phyloP scores from a whole-genome alignment of 2,329 filamentous ascomycete species.

The Sarocladium strictum region DNA sequence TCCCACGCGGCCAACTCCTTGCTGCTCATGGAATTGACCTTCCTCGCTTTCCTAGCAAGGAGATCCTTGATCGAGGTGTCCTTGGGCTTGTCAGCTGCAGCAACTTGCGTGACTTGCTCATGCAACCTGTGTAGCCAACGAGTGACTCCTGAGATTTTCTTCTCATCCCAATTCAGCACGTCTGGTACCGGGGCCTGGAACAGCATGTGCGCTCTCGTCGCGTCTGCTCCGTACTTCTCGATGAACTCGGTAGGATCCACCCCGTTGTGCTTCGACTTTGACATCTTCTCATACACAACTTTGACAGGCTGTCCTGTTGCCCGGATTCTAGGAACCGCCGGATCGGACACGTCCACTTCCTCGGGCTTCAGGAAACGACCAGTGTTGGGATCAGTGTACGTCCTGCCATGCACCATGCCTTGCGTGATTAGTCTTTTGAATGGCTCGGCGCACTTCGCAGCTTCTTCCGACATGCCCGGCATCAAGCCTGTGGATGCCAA shows the following conservation, averaged over 20 bases:
- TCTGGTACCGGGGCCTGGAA: slow-evolving; percentile 84
- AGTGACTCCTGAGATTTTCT: slow-evolving; percentile 73
- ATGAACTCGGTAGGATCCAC: slow-evolving; percentile 75
- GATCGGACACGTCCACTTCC: slow-evolving; percentile 61
- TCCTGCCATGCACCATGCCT: slow-evolving; percentile 90
- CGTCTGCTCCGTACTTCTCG: slow-evolving; percentile 71
- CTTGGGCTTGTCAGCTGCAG: not conserved
- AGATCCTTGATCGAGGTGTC: slow-evolving; percentile 23
- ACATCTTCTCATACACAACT: slow-evolving; percentile 84
- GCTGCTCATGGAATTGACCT: slow-evolving; percentile 23
- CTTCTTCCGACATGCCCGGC: slow-evolving; percentile 26
- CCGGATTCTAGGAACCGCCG: slow-evolving; percentile 53
- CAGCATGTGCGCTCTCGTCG: slow-evolving; percentile 78
- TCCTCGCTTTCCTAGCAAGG: slow-evolving; percentile 28
- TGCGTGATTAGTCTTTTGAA: slow-evolving; percentile 81
- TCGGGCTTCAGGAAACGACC: slow-evolving; percentile 72
- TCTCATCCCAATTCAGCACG: slow-evolving; percentile 81
- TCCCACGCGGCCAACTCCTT: slow-evolving; percentile 34
- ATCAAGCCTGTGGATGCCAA: slow-evolving; percentile 52
- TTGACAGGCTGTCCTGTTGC: slow-evolving; percentile 52
- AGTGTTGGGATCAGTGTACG: slow-evolving; percentile 66
- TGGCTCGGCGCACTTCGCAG: slow-evolving; percentile 54
- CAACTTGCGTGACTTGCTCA: slow-evolving; percentile 40
- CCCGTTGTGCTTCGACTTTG: slow-evolving; percentile 89
- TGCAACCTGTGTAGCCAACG: slow-evolving; percentile 70